Evolutionary conservation across 106 monocot species (phyloP), one percentile per base, ranked within the genome.

Genomic region (Dioscorea zingiberensis): DNA sequence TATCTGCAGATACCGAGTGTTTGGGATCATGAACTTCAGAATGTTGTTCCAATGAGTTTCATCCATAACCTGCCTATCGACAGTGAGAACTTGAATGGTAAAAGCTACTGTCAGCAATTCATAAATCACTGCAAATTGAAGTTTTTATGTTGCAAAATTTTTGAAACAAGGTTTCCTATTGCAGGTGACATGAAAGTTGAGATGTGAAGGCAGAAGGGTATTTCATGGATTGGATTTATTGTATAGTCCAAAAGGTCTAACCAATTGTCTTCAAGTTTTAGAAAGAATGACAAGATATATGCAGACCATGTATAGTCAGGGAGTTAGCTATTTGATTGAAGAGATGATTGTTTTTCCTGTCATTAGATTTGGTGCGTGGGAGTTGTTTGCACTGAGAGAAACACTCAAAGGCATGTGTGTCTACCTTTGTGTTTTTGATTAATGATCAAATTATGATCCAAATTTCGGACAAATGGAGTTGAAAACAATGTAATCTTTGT

Each of bases 1-100:
- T 25, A 1, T 12, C 64, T 69, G 53, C 73, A 84, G 84, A 44
- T 72, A 49, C 54, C 80, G 2, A 54, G n/a, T 44, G n/a, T 69
- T 51, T 84, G 80, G 84, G 66, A 67, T 54, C 65, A 76, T 61
- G 80, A 76, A 44, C 25, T 77, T 47, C 79, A 72, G 26, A 67
- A 64, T 55, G 60, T 68, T 24, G 25, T 74, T 55, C 67, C 75
- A 29, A 68, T 72, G 64, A 63, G 76, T 25, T 53, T 76, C 56
- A 58, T n/a, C n/a, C n/a, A n/a, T n/a, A n/a, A n/a, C n/a, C n/a
- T n/a, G n/a, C n/a, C n/a, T n/a, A n/a, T 60, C 0, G 63, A 47
- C 5, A 29, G 27, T 48, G 29, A 47, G 18, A 70, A 78, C 13
- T 47, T 51, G n/a, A 66, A 70, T 63, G 75, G 75, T 75, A 57